phyloP scores from a whole-genome alignment of 495 filamentous ascomycete genomes.

The Podospora australis region DNA sequence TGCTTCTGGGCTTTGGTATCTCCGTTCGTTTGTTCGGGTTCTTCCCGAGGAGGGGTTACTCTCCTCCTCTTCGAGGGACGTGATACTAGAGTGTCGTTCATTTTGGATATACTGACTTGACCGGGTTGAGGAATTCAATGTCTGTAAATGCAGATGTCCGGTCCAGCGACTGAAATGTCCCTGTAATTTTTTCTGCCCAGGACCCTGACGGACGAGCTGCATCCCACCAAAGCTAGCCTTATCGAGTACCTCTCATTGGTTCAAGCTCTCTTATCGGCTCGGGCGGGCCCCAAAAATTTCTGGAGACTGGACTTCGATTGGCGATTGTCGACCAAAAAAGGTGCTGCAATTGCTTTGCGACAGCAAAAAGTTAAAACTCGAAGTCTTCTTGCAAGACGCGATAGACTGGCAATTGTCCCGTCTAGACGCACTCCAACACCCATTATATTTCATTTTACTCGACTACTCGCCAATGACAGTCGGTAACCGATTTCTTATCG shows the following conservation, averaged over 20 bases:
- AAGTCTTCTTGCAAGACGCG: too few species aligned
- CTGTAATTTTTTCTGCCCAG: conserved; percentile 14
- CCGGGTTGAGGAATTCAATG: too few species aligned
- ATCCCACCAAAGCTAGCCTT: conserved; percentile 14
- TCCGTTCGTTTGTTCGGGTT: conserved; percentile 18
- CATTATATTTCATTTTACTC: too few species aligned
- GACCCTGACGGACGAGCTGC: conserved; percentile 6
- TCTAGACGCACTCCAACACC: too few species aligned
- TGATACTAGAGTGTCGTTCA: conserved; percentile 28
- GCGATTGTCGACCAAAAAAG: not conserved
- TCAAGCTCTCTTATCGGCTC: conserved; percentile 14
- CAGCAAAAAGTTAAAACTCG: too few species aligned
- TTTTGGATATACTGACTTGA: not conserved
- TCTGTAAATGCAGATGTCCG: not conserved
- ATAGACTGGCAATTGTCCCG: too few species aligned
- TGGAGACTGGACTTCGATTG: not conserved
- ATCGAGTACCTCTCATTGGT: conserved; percentile 12
- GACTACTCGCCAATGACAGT: too few species aligned
- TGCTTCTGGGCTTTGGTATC: conserved; percentile 34
- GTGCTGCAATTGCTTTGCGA: not conserved
- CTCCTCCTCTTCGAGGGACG: conserved; percentile 40
- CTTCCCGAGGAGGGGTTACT: conserved; percentile 34
- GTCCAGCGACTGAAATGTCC: conserved; percentile 6
- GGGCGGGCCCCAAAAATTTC: conserved; percentile 18
- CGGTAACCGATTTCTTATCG: too few species aligned